Conservation (phyloP, 768 basidiomycete genomes). For the Nidularia pulvinata region DNA sequence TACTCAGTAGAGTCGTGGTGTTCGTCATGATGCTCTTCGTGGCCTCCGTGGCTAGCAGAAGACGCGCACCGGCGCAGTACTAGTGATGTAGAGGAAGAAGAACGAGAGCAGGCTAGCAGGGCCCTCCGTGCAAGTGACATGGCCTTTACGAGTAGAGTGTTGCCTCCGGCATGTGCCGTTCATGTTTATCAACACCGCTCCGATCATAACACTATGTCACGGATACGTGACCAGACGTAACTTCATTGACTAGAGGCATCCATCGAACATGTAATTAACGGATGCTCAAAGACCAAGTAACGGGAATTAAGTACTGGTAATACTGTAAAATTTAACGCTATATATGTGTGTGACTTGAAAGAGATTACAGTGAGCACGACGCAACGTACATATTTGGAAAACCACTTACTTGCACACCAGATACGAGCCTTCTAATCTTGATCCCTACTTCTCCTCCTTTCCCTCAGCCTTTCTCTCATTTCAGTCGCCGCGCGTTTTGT, state of each 20-base stretch:
- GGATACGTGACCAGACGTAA: no score
- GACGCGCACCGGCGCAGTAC: constrained; percentile 38
- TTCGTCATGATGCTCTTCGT: constrained; percentile 34
- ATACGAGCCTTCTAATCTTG: constrained; percentile 5
- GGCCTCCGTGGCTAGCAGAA: constrained; percentile 38
- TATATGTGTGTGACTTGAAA: no score
- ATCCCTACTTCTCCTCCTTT: constrained; percentile 24
- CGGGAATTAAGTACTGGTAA: no score
- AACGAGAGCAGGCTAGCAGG: constrained; percentile 30
- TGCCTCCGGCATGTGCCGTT: constrained; percentile 1
- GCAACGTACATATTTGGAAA: neutral
- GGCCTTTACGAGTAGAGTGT: constrained; percentile 1
- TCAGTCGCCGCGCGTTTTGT: constrained; percentile 61
- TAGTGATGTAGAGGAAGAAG: constrained; percentile 16
- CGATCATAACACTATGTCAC: no score
- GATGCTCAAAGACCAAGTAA: no score
- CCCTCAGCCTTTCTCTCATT: constrained; percentile 43
- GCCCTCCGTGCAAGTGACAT: constrained; percentile 46
- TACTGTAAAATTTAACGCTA: no score
- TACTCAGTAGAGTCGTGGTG: constrained; percentile 37
- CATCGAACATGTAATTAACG: no score
- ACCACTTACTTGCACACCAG: neutral
- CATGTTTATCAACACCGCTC: neutral
- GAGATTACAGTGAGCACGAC: no score
- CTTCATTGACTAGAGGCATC: no score